Conservation (phyloP, 306 rosid species). For the Amphicarpaea edgeworthii region DNA sequence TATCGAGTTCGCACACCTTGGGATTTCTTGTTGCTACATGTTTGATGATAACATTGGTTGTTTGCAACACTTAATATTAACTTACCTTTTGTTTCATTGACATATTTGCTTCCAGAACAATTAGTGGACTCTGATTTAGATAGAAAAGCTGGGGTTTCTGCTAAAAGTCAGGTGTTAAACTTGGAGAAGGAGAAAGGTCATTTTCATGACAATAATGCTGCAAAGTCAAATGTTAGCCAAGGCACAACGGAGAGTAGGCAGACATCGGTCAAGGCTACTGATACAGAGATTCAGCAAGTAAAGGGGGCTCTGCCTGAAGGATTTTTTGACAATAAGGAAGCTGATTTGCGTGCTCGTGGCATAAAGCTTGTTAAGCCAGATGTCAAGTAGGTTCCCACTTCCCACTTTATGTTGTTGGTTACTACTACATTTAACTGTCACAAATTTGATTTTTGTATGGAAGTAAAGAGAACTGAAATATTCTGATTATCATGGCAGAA, state of each 20-base stretch:
- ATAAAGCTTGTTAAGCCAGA: slow-evolving; percentile 87
- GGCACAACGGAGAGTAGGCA: slow-evolving; percentile 49
- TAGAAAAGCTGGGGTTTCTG: slow-evolving; percentile 45
- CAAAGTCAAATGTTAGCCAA: slow-evolving; percentile 50
- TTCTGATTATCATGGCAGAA: slow-evolving; percentile 1
- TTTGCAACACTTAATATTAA: slow-evolving; percentile 2
- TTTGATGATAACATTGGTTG: slow-evolving; percentile 2
- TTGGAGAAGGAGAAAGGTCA: slow-evolving; percentile 39
- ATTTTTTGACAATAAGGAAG: slow-evolving; percentile 96
- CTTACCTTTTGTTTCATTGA: slow-evolving; percentile 41
- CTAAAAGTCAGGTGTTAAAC: slow-evolving; percentile 39
- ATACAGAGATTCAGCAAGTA: slow-evolving; percentile 66
- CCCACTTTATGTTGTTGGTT: slow-evolving; percentile 38
- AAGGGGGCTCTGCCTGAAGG: slow-evolving; percentile 94
- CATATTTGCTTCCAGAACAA: slow-evolving; percentile 53
- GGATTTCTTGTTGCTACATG: slow-evolving; percentile 15
- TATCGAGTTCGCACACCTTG: slow-evolving; percentile 8
- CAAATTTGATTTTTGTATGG: slow-evolving; percentile 37
- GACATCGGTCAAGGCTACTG: slow-evolving; percentile 50
- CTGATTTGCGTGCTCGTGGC: slow-evolving; percentile 92
- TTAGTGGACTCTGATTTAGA: slow-evolving; percentile 48
- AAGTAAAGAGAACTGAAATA: slow-evolving; percentile 26
- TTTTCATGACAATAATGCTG: slow-evolving; percentile 43
- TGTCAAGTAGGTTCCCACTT: slow-evolving; percentile 80
- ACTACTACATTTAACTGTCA: slow-evolving; percentile 1